Base-by-base conservation (phyloP, 140 eudicot species). In the Oenanthe javanica region DNA sequence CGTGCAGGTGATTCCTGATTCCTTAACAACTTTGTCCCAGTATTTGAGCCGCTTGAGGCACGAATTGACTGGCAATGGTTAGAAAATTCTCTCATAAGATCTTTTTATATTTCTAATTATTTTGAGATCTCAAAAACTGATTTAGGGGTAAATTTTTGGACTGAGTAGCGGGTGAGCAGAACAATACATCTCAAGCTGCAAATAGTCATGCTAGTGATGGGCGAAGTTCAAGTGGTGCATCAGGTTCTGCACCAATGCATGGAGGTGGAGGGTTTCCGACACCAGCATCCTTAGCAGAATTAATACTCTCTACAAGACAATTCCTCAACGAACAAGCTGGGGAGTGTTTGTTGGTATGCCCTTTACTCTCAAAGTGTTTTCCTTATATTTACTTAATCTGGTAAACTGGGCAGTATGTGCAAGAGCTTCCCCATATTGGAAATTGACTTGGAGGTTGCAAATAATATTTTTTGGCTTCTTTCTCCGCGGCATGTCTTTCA, bases 1-100 rank as follows among this genome's bases (percentile, higher is more conserved):
- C 5, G 67, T 83, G 81, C 93, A 94, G 98, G 88, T 91, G 72
- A 90, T 94, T 84, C 98, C 94, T 49, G 98, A 94, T 89, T 93
- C 98, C 69, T 75, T 94, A 86, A 84, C 93, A 73, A 94, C 98
- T 75, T 85, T 94, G 86, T 83, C 89, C 72, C 96, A 92, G 81
- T 92, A 90, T 85, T 61, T 90, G 83, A 86, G 84, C 76, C 90
- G 84, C 40, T 83, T 94, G 90, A 90, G 94, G 79, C 91, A 83
- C 77, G 97, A 94, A 76, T 86, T 92, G 38, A 77, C 75, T 48
- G 86, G 85, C 81, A 91, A 74, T 82, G 93, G 98, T 94, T 45
- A 82, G 92, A 51, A 48, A 64, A 79, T 80, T 54, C 59, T 43
- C n/a, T 81, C 72, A 10, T 80, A 79, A 18, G 70, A 47, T 46